These are phyloP conservation scores for Pleomassaria siparia DNA, from an alignment of 2,329 filamentous ascomycete species.

Conservation along the genomic window DNA sequence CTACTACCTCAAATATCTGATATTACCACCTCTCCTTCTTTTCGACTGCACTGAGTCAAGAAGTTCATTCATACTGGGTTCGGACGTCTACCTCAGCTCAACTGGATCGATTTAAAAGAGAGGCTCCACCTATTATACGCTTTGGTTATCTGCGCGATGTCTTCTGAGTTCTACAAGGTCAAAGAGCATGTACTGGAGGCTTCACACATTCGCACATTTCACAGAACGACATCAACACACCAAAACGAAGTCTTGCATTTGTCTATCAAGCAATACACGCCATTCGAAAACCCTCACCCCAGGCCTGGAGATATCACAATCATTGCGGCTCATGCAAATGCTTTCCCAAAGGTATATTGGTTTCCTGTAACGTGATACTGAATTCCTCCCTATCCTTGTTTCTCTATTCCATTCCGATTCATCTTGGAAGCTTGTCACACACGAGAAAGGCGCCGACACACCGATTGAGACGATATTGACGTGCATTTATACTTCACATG, in stretches of 20 bases:
- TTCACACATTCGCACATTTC: conserved; percentile 80
- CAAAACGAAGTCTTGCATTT: conserved; percentile 76
- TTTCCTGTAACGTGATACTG: not conserved
- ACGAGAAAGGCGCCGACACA: not conserved
- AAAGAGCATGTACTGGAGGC: conserved; percentile 68
- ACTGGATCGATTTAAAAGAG: not conserved
- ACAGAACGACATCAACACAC: conserved; percentile 67
- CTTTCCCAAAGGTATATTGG: conserved; percentile 74
- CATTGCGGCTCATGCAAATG: conserved; percentile 86
- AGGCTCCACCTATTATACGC: not conserved
- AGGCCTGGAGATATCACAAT: conserved; percentile 79
- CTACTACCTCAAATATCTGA: too few species aligned
- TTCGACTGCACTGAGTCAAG: too few species aligned
- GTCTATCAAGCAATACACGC: conserved; percentile 85
- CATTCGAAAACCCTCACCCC: conserved; percentile 67
- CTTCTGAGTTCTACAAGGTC: conserved; percentile 59
- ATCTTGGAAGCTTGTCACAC: not conserved
- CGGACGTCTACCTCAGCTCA: too few species aligned
- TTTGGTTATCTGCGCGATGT: conserved; percentile 29
- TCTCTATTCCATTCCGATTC: not conserved
- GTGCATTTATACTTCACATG: too few species aligned
- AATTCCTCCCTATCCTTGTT: not conserved
- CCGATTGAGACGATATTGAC: not conserved
- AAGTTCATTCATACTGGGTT: too few species aligned
- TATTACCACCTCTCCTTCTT: too few species aligned